Conservation (phyloP, 305 asterid species). For the Rubia balearica region DNA sequence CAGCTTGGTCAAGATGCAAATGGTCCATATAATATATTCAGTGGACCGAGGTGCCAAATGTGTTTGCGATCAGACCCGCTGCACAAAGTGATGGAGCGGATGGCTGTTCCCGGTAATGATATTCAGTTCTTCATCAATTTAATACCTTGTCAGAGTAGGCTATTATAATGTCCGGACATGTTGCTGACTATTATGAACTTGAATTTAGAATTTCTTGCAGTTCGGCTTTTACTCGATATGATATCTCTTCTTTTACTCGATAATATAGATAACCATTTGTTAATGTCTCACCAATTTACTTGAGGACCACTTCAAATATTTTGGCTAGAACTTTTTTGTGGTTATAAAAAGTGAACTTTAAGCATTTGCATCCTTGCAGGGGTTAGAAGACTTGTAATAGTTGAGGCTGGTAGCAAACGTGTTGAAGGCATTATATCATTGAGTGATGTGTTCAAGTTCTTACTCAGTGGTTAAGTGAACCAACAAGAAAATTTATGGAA, state of each 20-base stretch:
- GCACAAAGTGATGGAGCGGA: conserved; percentile 66
- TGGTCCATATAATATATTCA: conserved; percentile 39
- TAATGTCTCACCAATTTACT: not conserved
- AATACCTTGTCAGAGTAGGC: not conserved
- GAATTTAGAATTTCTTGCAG: too few species aligned
- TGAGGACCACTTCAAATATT: too few species aligned
- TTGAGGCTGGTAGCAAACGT: conserved; percentile 70
- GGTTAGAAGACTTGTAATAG: conserved; percentile 55
- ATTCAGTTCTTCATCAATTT: not conserved
- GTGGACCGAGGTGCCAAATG: conserved; percentile 64
- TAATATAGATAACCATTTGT: not conserved
- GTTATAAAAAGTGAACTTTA: not conserved
- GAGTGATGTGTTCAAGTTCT: conserved; percentile 52
- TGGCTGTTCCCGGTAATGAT: conserved; percentile 48
- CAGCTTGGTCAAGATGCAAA: conserved; percentile 59
- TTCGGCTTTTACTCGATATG: too few species aligned
- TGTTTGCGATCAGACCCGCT: conserved; percentile 60
- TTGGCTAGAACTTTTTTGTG: not conserved
- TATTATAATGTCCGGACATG: not conserved
- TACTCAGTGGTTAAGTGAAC: conserved; percentile 38
- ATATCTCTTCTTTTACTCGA: too few species aligned
- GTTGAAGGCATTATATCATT: conserved; percentile 58
- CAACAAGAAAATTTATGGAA: conserved; percentile 7
- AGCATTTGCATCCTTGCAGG: conserved; percentile 33
- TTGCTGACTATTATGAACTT: not conserved